These are phyloP conservation scores for Lachancea waltii DNA, from an alignment of 805 yeast genomes.

Conservation along the genomic window DNA sequence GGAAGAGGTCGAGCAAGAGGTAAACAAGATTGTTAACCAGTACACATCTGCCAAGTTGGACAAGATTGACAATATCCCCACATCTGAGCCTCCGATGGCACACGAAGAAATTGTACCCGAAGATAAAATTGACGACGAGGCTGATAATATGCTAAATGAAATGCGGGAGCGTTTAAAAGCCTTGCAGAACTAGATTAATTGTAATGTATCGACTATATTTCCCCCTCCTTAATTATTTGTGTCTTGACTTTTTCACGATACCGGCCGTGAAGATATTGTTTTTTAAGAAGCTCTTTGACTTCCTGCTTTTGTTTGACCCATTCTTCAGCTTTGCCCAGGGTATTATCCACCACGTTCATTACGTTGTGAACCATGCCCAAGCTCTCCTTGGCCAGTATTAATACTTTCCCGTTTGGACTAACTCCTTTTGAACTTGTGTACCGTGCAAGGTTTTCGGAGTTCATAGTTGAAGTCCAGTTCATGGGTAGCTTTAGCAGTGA, in stretches of 20 bases:
- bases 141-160: slow-evolving; percentile 66
- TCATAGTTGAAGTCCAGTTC: slow-evolving; percentile 51
- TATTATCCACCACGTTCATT: slow-evolving; percentile 78
- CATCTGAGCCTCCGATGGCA: slow-evolving; percentile 19
- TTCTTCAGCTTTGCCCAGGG: slow-evolving; percentile 73
- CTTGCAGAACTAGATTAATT: slow-evolving; percentile 48
- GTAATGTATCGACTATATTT: slow-evolving; percentile 7
- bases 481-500: slow-evolving; percentile 69
- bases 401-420: slow-evolving; percentile 60
- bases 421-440: slow-evolving; percentile 11
- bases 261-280: slow-evolving; percentile 17
- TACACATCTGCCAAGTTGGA: slow-evolving; percentile 39
- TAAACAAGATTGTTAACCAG: slow-evolving; percentile 52
- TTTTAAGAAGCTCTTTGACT: slow-evolving; percentile 27
- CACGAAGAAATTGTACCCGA: slow-evolving; percentile 34
- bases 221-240: slow-evolving; percentile 27
- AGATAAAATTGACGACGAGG: slow-evolving; percentile 52
- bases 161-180: slow-evolving; percentile 90
- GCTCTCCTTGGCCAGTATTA: slow-evolving; percentile 83
- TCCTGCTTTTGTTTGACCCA: slow-evolving; percentile 59
- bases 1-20: slow-evolving; percentile 56
- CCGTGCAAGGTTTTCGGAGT: slow-evolving; percentile 12
- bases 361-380: slow-evolving; percentile 80
- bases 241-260: slow-evolving; percentile 17
- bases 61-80: slow-evolving; percentile 35